Base-by-base conservation (phyloP, 1,284 basidiomycete genomes). In the Paramarasmius palmivorus region DNA sequence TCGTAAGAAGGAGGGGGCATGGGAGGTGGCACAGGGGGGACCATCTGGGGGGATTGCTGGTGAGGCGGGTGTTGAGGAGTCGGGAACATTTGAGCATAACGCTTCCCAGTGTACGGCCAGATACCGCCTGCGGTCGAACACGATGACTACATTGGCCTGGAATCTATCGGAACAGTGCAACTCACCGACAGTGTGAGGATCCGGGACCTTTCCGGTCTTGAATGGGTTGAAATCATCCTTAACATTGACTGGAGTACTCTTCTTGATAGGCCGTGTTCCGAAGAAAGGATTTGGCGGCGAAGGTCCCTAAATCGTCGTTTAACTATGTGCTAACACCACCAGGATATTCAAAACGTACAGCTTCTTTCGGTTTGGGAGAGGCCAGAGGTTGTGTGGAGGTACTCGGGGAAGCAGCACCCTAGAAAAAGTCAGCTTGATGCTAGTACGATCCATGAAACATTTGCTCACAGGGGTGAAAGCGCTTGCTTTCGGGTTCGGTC, bases 201-300 rank as follows among this genome's bases (percentile, higher is more conserved):
- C 88, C 6, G 79, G 81, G 52, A 93, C 85, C 70, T 93, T 93
- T 67, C 81, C 82, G 63, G 86, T 83, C 73, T 94, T 93, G 79
- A 93, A 95, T 23, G 94, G 92, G 71, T 95, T 96, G 69, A 97
- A 98, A 64, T 97, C 95, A 62, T 95, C 92, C 71, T 94, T 91
- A 63, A 94, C 80, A 65, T 93, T 89, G 40, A 93, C 84, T 19
- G 81, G 74, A 5, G 74, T 70, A 40, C 75, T 76, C 71, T 90
- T 89, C 78, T 93, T 92, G 68, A 88, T 82, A 22, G 77, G 70
- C 36, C 87, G 86, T 38, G 83, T 78, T 48, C 92, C 91, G 68
- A 95, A 97, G 86, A 97, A 98, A 10, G 90, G 87, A 66, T 95
- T 93, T 15, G 83, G 78, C 2, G 81, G 57, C 36, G 76, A 57